Conservation (phyloP, 2,329 filamentous ascomycete species). For the Xylaria digitata region DNA sequence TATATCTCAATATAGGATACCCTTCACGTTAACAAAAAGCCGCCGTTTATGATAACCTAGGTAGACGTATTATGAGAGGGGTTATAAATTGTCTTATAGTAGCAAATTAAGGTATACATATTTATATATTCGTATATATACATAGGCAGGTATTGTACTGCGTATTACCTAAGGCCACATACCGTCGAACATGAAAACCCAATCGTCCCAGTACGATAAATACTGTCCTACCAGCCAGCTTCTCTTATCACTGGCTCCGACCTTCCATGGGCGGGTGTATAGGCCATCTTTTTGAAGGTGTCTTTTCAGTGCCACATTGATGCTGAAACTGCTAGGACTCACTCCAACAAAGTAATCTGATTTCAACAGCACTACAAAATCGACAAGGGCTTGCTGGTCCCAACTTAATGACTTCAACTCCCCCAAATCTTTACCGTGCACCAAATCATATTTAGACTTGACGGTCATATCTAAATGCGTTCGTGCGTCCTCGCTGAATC, state of each 20-base stretch:
- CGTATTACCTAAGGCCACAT: slow-evolving; percentile 52
- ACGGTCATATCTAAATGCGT: slow-evolving; percentile 48
- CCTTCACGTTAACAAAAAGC: slow-evolving; percentile 9
- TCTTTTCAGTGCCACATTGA: slow-evolving; percentile 59
- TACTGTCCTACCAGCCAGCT: slow-evolving; percentile 58
- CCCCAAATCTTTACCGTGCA: slow-evolving; percentile 47
- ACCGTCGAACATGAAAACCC: slow-evolving; percentile 61
- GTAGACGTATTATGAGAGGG: neutral
- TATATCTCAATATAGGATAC: slow-evolving; percentile 34
- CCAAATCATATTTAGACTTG: slow-evolving; percentile 53
- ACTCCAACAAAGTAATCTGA: slow-evolving; percentile 57
- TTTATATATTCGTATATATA: too few species aligned
- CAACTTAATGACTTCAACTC: slow-evolving; percentile 52
- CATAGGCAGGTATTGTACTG: neutral
- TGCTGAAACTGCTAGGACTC: slow-evolving; percentile 60
- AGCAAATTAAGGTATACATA: neutral
- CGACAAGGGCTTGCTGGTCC: slow-evolving; percentile 58
- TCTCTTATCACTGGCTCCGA: slow-evolving; percentile 54
- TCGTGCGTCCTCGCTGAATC: slow-evolving; percentile 50
- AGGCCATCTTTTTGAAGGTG: slow-evolving; percentile 55
- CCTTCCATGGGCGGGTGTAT: slow-evolving; percentile 56
- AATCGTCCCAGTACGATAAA: slow-evolving; percentile 59
- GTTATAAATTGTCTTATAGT: neutral
- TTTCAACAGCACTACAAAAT: slow-evolving; percentile 54
- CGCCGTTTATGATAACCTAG: neutral